Conservation (phyloP, 2,329 filamentous ascomycete species). For the Fusarium sublunatum region DNA sequence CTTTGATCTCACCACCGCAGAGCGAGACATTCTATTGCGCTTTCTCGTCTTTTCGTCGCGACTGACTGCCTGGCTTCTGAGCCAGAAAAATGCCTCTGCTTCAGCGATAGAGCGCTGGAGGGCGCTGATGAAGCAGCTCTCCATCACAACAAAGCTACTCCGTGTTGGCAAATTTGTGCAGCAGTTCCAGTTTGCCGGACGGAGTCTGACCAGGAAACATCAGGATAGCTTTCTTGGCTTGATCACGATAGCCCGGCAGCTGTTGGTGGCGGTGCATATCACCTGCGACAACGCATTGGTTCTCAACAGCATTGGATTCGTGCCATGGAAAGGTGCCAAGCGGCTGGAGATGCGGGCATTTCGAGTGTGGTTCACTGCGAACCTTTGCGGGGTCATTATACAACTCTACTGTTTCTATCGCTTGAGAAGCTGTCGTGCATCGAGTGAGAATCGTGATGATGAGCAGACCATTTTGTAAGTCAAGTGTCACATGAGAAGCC, state of each 20-base stretch:
- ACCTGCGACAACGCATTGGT: conserved; percentile 21
- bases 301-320: conserved; percentile 27
- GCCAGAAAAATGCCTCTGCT: conserved; percentile 9
- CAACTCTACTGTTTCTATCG: conserved; percentile 22
- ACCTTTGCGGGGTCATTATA: conserved; percentile 4
- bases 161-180: conserved; percentile 11
- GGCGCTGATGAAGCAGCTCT: conserved; percentile 14
- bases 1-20: conserved; percentile 1
- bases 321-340: conserved; percentile 22
- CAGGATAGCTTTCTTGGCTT: conserved; percentile 17
- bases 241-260: conserved; percentile 20
- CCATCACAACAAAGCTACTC: conserved; percentile 15
- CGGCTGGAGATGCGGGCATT: conserved; percentile 12
- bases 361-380: conserved; percentile 22
- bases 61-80: conserved; percentile 6
- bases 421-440: not conserved
- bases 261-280: conserved; percentile 15
- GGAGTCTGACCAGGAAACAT: not conserved
- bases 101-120: conserved; percentile 1
- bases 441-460: not conserved
- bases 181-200: not conserved
- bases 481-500: not conserved
- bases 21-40: conserved; percentile 17
- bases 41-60: conserved; percentile 18
- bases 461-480: conserved; percentile 19